Base-by-base conservation (phyloP, 2,329 filamentous ascomycete species). In the Fusarium sp. region DNA sequence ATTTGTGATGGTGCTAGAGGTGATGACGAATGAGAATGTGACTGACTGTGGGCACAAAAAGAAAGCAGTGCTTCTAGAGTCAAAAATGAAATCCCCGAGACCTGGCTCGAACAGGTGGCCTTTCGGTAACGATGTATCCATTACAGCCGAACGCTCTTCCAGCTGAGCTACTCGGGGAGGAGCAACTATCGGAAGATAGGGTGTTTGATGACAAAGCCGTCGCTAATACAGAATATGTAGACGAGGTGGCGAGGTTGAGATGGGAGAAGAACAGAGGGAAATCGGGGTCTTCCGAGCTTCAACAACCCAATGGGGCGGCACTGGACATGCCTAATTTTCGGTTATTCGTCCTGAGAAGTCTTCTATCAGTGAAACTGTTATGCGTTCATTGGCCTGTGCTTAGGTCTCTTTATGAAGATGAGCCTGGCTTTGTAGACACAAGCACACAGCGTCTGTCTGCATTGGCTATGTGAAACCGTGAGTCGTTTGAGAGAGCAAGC, bases 91-190 rank as follows among this genome's bases (percentile, higher is more conserved):
- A 57, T 73, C 71, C 71, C 71, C 71, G 71, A 73, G 73, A 73
- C 71, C 71, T 73, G 71, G 71, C 73, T 73, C 71, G 71, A 73
- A 73, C 71, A 73, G 73, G 71, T 73, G 71, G 72, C 71, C 71
- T 73, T 73, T 73, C 71, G 71, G 71, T 73, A 68, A 70, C n/a
- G 57, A 63, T 59, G 56, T 17, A 50, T 45, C 71, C 52, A 38
- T 73, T 73, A 73, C 71, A 73, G 70, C 71, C 71, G 71, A 73
- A 73, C 71, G 71, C 71, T 73, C 71, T 73, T 73, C 71, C 71
- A 73, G 71, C 71, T 73, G 71, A 73, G 71, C 71, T 73, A 73
- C 73, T 73, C 71, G 71, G 71, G 71, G 71, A 73, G 25, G 58
- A 62, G 56, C 52, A 33, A 27, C 50, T 54, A 54, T 54, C 50